Base-by-base conservation (phyloP, 2,329 filamentous ascomycete species). In the Lecanicillium sp. region DNA sequence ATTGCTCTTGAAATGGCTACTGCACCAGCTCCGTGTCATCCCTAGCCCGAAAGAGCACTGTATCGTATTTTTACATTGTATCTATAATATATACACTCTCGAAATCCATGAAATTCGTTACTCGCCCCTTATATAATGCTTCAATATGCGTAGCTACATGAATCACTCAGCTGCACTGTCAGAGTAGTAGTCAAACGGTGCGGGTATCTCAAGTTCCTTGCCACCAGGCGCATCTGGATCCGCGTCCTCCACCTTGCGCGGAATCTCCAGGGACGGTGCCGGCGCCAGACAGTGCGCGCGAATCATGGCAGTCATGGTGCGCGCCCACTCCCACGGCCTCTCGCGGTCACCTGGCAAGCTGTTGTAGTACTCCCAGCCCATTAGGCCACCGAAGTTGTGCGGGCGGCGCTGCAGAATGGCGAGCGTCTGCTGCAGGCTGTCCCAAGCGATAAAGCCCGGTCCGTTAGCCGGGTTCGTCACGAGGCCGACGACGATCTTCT, bases 311-410 rank as follows among this genome's bases (percentile, higher is more conserved):
- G 81, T 81, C 73, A 93, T 83, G 49, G 75, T 74, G 39, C 73
- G 75, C 0, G 86, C 87, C 90, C 90, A 95, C 55, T 86, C 74
- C 84, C 85, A 91, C 0, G 87, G 86, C 48, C 73, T 68, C 11
- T 71, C 69, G 2, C 61, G 62, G 20, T 78, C 83, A 1, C 83
- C 84, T 0, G 87, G 86, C 50, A 82, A 63, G 48, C 84, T 80
- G 69, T 95, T 94, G 69, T 91, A 95, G 63, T 93, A 95, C 68
- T 96, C 90, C 90, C 90, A 96, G 2, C 89, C 89, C 83, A 93
- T 93, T 6, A 96, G 82, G 1, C 90, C 90, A 1, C 90, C 90
- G 62, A 95, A 93, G 1, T 70, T 69, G 1, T 78, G 77, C 57
- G 87, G 87, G 45, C 68, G 62, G 3, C 56, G 58, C n/a, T 64